phyloP scores from a whole-genome alignment of 805 yeast genomes.

The Debaryomyces prosopidis region DNA sequence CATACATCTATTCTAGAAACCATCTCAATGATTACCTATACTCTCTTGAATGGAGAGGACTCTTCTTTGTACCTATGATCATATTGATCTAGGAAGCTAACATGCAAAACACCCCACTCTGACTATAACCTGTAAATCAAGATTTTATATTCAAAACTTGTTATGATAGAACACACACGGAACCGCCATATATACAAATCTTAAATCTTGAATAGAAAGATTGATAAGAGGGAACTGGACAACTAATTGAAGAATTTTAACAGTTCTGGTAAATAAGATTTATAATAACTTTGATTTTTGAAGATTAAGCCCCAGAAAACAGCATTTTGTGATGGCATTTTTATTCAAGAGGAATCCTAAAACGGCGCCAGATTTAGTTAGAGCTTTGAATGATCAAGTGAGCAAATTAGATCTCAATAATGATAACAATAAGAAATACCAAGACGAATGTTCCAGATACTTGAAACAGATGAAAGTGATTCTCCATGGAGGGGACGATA shows the following conservation, averaged over 20 bases:
- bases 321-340: conserved; percentile 59
- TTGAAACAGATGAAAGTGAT: conserved; percentile 64
- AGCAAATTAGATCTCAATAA: conserved; percentile 52
- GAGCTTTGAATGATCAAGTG: conserved; percentile 73
- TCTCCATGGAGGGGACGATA: conserved; percentile 68
- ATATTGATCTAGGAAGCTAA: no score
- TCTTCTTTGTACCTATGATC: no score
- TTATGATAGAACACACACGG: no score
- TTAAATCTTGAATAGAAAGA: no score
- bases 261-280: conserved; percentile 2
- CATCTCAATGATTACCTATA: conserved; percentile 4
- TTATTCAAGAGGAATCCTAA: conserved; percentile 88
- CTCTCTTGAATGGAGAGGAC: not conserved
- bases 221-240: no score
- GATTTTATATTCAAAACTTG: no score
- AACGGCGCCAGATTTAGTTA: conserved; percentile 81
- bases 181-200: no score
- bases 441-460: conserved; percentile 73
- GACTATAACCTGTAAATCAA: no score
- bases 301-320: not conserved
- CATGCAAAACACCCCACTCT: no score
- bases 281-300: conserved; percentile 2
- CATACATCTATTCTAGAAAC: conserved; percentile 24
- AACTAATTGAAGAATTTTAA: no score
- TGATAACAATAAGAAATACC: conserved; percentile 42